phyloP scores from a whole-genome alignment of 805 yeast species.

The Suhomyces sp. region DNA sequence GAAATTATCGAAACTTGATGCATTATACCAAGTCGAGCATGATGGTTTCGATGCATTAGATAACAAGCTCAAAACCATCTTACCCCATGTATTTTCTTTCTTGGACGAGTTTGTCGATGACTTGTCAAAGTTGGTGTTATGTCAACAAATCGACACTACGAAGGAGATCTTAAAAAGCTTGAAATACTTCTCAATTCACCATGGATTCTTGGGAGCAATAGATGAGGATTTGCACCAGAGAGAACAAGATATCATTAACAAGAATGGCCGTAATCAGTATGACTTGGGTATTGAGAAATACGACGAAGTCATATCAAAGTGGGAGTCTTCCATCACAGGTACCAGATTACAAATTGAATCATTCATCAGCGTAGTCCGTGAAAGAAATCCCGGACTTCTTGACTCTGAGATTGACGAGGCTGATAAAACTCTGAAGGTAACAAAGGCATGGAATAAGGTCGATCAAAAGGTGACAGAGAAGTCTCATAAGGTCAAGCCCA shows the following conservation, averaged over 20 bases:
- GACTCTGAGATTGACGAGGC: slow-evolving; percentile 36
- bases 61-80: slow-evolving; percentile 14
- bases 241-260: slow-evolving; percentile 2
- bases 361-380: slow-evolving; percentile 26
- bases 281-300: slow-evolving; percentile 18
- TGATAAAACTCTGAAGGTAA: slow-evolving; percentile 22
- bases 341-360: slow-evolving; percentile 40
- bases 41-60: slow-evolving; percentile 35
- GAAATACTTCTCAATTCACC: slow-evolving; percentile 21
- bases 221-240: background rate
- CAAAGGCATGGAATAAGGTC: slow-evolving; percentile 31
- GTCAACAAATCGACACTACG: slow-evolving; percentile 37
- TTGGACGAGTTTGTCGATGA: slow-evolving; percentile 51
- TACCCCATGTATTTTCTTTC: slow-evolving; percentile 46
- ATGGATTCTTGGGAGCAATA: slow-evolving; percentile 23
- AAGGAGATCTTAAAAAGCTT: slow-evolving; percentile 25
- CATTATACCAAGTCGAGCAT: slow-evolving; percentile 28
- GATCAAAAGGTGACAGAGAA: slow-evolving; percentile 16
- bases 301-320: slow-evolving; percentile 35
- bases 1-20: slow-evolving; percentile 31
- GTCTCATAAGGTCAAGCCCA: slow-evolving; percentile 25
- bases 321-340: slow-evolving; percentile 39
- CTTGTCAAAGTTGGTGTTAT: slow-evolving; percentile 37
- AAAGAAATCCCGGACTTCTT: slow-evolving; percentile 36
- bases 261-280: no score